These are phyloP conservation scores for Cutaneotrichosporon daszewskae DNA, from an alignment of 1,284 basidiomycete species.

Conservation along the genomic window DNA sequence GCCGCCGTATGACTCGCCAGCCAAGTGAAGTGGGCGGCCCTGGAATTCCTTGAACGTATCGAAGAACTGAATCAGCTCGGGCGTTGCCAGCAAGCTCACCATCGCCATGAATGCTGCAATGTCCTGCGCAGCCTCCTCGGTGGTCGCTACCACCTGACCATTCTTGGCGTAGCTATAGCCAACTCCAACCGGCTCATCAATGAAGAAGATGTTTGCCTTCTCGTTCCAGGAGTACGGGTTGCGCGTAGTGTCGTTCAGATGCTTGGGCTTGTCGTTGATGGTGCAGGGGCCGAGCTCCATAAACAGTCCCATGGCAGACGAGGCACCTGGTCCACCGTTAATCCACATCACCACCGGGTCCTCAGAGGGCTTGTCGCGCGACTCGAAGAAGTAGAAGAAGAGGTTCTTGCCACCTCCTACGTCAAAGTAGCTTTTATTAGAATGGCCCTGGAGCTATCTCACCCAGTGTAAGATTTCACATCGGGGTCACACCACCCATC, in stretches of 20 bases:
- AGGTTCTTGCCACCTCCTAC: slow-evolving; percentile 65
- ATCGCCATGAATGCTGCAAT: slow-evolving; percentile 65
- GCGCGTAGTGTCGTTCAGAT: slow-evolving; percentile 43
- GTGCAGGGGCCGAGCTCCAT: slow-evolving; percentile 52
- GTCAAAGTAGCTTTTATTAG: slow-evolving; percentile 51
- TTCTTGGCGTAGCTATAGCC: slow-evolving; percentile 64
- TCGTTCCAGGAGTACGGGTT: slow-evolving; percentile 51
- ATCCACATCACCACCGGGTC: slow-evolving; percentile 50
- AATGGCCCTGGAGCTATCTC: neutral
- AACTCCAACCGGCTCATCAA: slow-evolving; percentile 55
- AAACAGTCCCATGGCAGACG: slow-evolving; percentile 50
- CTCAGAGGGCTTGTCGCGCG: slow-evolving; percentile 59
- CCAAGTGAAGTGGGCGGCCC: slow-evolving; percentile 60
- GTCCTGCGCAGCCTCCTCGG: slow-evolving; percentile 67
- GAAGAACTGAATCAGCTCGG: too few relatives aligned
- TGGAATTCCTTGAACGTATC: slow-evolving; percentile 63
- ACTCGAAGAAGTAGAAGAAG: slow-evolving; percentile 85
- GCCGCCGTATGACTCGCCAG: slow-evolving; percentile 57
- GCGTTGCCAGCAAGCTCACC: too few relatives aligned
- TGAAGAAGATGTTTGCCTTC: slow-evolving; percentile 48
- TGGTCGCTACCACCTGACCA: slow-evolving; percentile 56
- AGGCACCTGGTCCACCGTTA: slow-evolving; percentile 49
- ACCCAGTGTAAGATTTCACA: slow-evolving; percentile 40
- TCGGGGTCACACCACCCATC: slow-evolving; percentile 47
- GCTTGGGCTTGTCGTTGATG: slow-evolving; percentile 36